Evolutionary conservation across 2,329 filamentous ascomycete species (phyloP), one percentile per base, ranked within the genome.

Genomic region (Pseudodiploospora longispora): DNA sequence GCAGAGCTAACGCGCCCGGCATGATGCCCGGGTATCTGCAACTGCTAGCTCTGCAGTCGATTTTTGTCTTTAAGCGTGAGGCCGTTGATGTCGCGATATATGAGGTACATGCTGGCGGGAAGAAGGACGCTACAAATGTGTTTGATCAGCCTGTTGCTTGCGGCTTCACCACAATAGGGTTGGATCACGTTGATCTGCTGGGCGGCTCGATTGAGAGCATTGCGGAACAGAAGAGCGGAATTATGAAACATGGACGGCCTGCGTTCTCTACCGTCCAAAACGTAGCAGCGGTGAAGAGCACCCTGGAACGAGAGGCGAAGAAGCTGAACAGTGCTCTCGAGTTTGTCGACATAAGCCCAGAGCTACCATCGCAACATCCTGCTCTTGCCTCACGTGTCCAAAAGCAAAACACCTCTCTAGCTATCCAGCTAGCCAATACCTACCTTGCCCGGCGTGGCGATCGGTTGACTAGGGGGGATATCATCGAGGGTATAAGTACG

Each of bases 211-310:
- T 75, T 32, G 64, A 69, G 27, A 60, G 68, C 46, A 71, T 75
- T 45, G 69, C 71, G 3, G 74, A 70, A 71, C 69, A 75, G 50
- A 76, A 76, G 53, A 61, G 68, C 7, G 72, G 72, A 0, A 73
- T 76, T 10, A 64, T 74, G 49, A 75, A 74, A 49, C 7, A 46
- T 5, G 63, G 61, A 1, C 50, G 60, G 1, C 58, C 57, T 36
- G 65, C 68, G 6, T 68, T 71, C 41, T 64, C 65, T 0, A 61
- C 64, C 1, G 38, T 43, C 0, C 68, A 72, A 49, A 51, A 57
- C 4, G 7, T 48, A 5, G 51, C 42, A 5, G 57, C 55, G 10
- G 43, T 52, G 35, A 44, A 57, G 33, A 63, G 70, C 1, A 42
- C 73, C 19, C 27, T 52, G 8, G 42, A 55, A 10, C 56, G 66